Evolutionary conservation across 164 flowering plant species (phyloP).

Genomic region (Tetracentron sinense): DNA sequence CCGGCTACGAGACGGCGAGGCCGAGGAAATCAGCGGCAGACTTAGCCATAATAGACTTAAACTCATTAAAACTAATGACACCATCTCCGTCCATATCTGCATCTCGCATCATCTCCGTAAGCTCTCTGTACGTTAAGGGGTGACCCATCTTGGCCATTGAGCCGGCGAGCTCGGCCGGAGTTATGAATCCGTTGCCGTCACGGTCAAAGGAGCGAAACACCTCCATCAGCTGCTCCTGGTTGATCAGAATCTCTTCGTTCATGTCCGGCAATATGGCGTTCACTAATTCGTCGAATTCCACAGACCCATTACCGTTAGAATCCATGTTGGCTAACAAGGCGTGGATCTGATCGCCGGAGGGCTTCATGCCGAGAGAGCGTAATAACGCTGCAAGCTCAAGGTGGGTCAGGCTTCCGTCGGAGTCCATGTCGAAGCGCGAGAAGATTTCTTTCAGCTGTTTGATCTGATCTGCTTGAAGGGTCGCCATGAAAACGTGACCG

Average conservation of each 20-base stretch:
- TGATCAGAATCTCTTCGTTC: constrained; percentile 39
- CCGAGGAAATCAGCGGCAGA: constrained; percentile 22
- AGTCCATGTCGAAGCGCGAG: constrained; percentile 85
- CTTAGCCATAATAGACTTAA: constrained; percentile 43
- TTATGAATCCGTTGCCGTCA: constrained; percentile 80
- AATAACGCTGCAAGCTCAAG: constrained; percentile 88
- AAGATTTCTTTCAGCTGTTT: constrained; percentile 65
- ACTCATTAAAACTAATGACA: constrained; percentile 67
- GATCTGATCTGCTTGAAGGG: constrained; percentile 46
- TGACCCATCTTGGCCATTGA: constrained; percentile 93
- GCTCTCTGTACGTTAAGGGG: constrained; percentile 61
- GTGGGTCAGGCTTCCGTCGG: constrained; percentile 85
- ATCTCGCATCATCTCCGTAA: constrained; percentile 67
- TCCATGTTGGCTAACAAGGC: constrained; percentile 52
- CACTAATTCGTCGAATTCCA: constrained; percentile 75
- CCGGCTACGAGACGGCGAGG: constrained; percentile 13
- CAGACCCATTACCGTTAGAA: constrained; percentile 60
- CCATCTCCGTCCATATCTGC: constrained; percentile 85
- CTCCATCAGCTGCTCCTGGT: constrained; percentile 65
- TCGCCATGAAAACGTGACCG: constrained; percentile 13
- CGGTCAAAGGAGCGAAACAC: constrained; percentile 67
- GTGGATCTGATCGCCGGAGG: constrained; percentile 70
- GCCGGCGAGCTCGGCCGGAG: constrained; percentile 79
- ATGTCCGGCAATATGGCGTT: constrained; percentile 56
- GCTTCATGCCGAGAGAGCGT: constrained; percentile 77